Evolutionary conservation across 495 filamentous ascomycete genomes (phyloP), one percentile per base, ranked within the genome.

Genomic region (Rhizodiscina lignyota): DNA sequence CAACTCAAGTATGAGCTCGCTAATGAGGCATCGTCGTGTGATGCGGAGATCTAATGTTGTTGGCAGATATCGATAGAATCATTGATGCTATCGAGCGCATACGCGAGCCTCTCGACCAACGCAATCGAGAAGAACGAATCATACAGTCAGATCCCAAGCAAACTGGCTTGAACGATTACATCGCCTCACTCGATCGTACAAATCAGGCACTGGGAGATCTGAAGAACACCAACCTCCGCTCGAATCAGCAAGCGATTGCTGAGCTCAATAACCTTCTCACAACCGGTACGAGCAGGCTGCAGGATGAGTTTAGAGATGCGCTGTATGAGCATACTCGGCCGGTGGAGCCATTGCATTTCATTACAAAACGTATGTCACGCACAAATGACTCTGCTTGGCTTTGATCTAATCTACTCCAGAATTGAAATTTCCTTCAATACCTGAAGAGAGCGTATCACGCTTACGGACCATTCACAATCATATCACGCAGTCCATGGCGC

Each of bases 341-440:
- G 1, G 70, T 94, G 21, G 89, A 99, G 44, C 86, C 91, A 4
- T 58, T 96, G 28, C 81, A 93, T 48, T 94, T 79, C 50, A 72
- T 94, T 45, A 93, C 81, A n/a, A 94, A 94, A 53, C 67, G 79
- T 66, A 67, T 60, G 45, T 57, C 56, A 1, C 28, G 8, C 54
- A 44, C 53, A 33, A 35, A 67, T n/a, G 63, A 59, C 32, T 43
- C 33, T 28, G 33, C 50, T 55, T 22, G 54, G 18, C 24, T 2
- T 31, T 24, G 35, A 18, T 29, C 8, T 5, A 13, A 13, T 5
- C 30, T 13, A 8, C 17, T 35, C 15, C 45, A 63, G 70, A 81
- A 23, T 66, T 80, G 6, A 73, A 82, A 1, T 83, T 82, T 40
- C 78, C 78, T 5, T 59, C 64, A 1, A 58, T 83, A 3, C 53